Conservation (phyloP, 495 filamentous ascomycete genomes). For the Podospora fimiseda region DNA sequence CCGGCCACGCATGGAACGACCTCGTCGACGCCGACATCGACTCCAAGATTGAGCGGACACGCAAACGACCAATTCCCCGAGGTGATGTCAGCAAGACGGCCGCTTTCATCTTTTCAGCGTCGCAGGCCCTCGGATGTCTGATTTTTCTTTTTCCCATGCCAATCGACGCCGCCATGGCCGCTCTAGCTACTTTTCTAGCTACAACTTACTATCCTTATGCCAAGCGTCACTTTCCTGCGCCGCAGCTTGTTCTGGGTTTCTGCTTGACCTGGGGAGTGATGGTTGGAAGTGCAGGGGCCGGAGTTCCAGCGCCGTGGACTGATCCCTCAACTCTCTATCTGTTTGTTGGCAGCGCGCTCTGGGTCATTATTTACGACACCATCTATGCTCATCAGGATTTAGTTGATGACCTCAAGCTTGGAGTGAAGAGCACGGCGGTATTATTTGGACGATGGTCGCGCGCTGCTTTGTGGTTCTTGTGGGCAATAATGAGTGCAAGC, state of each 20-base stretch:
- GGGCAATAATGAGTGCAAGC: no score
- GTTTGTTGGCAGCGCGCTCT: slow-evolving; percentile 24
- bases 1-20: slow-evolving; percentile 39
- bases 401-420: slow-evolving; percentile 30
- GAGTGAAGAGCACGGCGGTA: slow-evolving; percentile 35
- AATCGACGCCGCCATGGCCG: slow-evolving; percentile 2
- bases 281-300: slow-evolving; percentile 11
- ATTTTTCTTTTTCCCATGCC: slow-evolving; percentile 14
- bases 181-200: slow-evolving; percentile 26
- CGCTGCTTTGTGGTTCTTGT: slow-evolving; percentile 21
- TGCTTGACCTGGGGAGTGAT: slow-evolving; percentile 31
- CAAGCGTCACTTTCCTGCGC: slow-evolving; percentile 36
- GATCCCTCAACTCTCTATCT: slow-evolving; percentile 17
- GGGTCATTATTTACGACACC: slow-evolving; percentile 37
- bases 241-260: slow-evolving; percentile 36
- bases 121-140: slow-evolving; percentile 23
- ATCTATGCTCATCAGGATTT: slow-evolving; percentile 41
- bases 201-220: slow-evolving; percentile 35
- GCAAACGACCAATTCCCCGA: slow-evolving; percentile 33
- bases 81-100: slow-evolving; percentile 29
- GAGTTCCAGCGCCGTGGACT: slow-evolving; percentile 3
- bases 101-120: slow-evolving; percentile 29
- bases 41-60: slow-evolving; percentile 28
- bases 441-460: slow-evolving; percentile 28
- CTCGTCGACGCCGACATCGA: slow-evolving; percentile 37